Percentiles rank a stretch among this genome's conserved stretches.
Conservation (phyloP, 164 flowering plant species). For the Nelumbo lutea region DNA sequence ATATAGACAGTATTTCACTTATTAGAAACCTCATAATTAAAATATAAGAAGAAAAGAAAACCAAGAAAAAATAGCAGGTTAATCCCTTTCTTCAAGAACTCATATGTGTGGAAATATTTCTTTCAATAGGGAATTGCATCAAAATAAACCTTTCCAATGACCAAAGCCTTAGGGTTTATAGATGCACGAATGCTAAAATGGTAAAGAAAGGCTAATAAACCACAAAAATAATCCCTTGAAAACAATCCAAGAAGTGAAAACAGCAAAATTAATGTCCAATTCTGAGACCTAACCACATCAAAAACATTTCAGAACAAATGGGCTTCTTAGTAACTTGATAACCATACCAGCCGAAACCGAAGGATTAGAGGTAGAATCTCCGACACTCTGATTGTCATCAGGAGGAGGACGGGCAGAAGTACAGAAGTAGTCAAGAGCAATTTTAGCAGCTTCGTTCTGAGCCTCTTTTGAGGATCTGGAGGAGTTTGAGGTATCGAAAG, state of each 20-base stretch:
- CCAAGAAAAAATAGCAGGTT: background rate
- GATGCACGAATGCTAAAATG: too few relatives aligned
- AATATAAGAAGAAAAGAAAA: background rate
- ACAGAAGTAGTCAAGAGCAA: constrained; percentile 14
- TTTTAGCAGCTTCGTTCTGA: constrained; percentile 45
- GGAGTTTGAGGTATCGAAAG: constrained; percentile 15
- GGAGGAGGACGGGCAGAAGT: background rate
- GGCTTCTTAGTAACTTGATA: background rate
- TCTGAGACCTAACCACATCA: background rate
- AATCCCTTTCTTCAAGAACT: background rate
- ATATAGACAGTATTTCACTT: too few relatives aligned
- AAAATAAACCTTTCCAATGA: too few relatives aligned
- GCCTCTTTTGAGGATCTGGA: constrained; percentile 38
- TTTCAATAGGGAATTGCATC: too few relatives aligned
- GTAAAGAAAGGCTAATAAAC: too few relatives aligned
- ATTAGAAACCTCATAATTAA: too few relatives aligned
- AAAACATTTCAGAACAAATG: background rate
- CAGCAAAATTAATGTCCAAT: background rate
- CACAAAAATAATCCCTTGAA: too few relatives aligned
- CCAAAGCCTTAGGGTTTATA: too few relatives aligned
- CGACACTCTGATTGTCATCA: background rate
- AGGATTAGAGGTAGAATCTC: background rate
- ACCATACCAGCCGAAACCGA: background rate
- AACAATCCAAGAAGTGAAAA: background rate
- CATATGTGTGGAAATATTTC: background rate